phyloP scores from a whole-genome alignment of 805 yeast genomes.

The Starmera caribaea region DNA sequence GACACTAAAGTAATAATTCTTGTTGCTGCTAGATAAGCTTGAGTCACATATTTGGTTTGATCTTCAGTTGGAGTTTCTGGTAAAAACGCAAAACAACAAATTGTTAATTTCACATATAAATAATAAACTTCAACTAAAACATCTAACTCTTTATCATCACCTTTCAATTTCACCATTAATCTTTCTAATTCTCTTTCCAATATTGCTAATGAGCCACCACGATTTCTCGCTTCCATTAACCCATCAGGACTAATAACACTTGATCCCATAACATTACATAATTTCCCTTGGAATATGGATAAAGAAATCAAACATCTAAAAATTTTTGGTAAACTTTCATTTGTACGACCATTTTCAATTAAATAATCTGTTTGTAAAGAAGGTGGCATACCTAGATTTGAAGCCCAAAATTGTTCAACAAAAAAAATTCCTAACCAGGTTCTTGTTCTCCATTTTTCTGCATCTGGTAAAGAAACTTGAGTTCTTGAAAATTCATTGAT shows the following conservation, averaged over 20 bases:
- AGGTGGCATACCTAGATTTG: slow-evolving; percentile 81
- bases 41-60: slow-evolving; percentile 74
- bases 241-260: slow-evolving; percentile 85
- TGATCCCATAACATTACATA: slow-evolving; percentile 80
- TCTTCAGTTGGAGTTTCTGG: slow-evolving; percentile 87
- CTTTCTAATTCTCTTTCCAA: slow-evolving; percentile 72
- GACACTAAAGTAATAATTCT: slow-evolving; percentile 72
- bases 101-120: slow-evolving; percentile 67
- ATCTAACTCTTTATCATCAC: slow-evolving; percentile 42
- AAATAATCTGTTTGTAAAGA: slow-evolving; percentile 75
- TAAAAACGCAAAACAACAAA: slow-evolving; percentile 81
- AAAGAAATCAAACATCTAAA: slow-evolving; percentile 65
- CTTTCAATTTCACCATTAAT: slow-evolving; percentile 52
- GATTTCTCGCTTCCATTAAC: slow-evolving; percentile 68
- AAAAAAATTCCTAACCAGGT: slow-evolving; percentile 87
- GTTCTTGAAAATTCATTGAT: slow-evolving; percentile 85
- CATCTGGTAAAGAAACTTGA: slow-evolving; percentile 80
- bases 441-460: slow-evolving; percentile 90
- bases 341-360: slow-evolving; percentile 69
- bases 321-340: slow-evolving; percentile 49
- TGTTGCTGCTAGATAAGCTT: slow-evolving; percentile 75
- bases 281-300: slow-evolving; percentile 74
- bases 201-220: slow-evolving; percentile 73
- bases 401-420: slow-evolving; percentile 86
- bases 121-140: slow-evolving; percentile 57